Conservation (phyloP, 768 basidiomycete genomes). For the Lactifluus rugatus region DNA sequence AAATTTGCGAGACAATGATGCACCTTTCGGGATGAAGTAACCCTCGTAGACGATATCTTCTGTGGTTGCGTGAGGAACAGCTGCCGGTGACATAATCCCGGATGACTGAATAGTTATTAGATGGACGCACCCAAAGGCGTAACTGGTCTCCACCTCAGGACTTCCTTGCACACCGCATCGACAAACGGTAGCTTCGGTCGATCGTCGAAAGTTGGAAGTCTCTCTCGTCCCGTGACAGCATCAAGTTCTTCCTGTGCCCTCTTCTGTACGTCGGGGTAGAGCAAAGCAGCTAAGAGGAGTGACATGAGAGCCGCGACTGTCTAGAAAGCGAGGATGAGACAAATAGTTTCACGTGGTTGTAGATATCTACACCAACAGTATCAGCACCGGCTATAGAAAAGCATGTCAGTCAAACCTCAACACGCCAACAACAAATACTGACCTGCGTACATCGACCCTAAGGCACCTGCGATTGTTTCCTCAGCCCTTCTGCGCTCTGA, state of each 20-base stretch:
- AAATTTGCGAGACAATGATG: background rate
- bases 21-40: slow-evolving; percentile 9
- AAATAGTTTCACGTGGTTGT: too few species aligned
- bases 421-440: too few species aligned
- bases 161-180: slow-evolving; percentile 19
- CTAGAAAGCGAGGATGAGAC: background rate
- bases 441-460: too few species aligned
- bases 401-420: too few species aligned
- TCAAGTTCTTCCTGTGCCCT: slow-evolving; percentile 21
- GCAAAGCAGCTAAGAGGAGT: slow-evolving; percentile 5
- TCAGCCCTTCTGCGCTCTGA: too few species aligned
- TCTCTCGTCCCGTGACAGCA: slow-evolving; percentile 14
- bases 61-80: background rate
- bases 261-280: slow-evolving; percentile 17
- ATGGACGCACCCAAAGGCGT: slow-evolving; percentile 15
- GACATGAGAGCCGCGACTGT: background rate
- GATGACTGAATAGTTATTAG: background rate
- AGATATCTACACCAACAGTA: too few species aligned
- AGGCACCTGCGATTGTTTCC: too few species aligned
- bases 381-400: too few species aligned
- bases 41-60: slow-evolving; percentile 5
- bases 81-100: background rate
- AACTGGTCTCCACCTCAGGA: slow-evolving; percentile 15
- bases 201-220: slow-evolving; percentile 20
- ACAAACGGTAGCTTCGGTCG: slow-evolving; percentile 19